Evolutionary conservation across 1,284 basidiomycete species (phyloP).

Genomic region (Chalciporus sp.): DNA sequence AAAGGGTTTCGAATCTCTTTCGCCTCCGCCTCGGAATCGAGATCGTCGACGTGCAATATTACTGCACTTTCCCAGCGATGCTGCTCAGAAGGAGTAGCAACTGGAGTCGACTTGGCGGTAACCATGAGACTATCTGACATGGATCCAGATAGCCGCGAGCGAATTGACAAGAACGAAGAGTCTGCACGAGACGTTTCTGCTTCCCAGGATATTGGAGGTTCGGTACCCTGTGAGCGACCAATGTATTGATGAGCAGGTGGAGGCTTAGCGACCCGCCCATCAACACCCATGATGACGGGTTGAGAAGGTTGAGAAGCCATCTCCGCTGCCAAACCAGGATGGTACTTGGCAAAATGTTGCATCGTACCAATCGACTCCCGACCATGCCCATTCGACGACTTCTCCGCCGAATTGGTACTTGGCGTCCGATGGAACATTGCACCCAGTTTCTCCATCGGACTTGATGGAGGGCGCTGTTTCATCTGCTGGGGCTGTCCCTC

Average conservation of each 20-base stretch:
- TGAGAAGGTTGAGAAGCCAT: slow-evolving; percentile 40
- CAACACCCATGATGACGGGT: slow-evolving; percentile 5
- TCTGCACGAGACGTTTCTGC: slow-evolving; percentile 49
- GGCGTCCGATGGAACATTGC: slow-evolving; percentile 59
- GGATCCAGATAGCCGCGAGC: slow-evolving; percentile 38
- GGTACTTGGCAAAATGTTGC: slow-evolving; percentile 38
- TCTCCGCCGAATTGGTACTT: slow-evolving; percentile 37
- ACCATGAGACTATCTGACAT: slow-evolving; percentile 55
- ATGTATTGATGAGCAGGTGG: slow-evolving; percentile 44
- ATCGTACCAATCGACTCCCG: slow-evolving; percentile 35
- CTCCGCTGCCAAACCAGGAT: slow-evolving; percentile 54
- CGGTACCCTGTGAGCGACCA: slow-evolving; percentile 32
- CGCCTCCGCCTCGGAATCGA: slow-evolving; percentile 27
- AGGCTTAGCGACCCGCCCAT: slow-evolving; percentile 17
- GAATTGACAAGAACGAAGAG: slow-evolving; percentile 51
- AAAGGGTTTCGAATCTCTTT: slow-evolving; percentile 43
- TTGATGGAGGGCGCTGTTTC: slow-evolving; percentile 43
- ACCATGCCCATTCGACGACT: slow-evolving; percentile 39
- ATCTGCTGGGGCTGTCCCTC: slow-evolving; percentile 34
- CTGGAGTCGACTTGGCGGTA: slow-evolving; percentile 62
- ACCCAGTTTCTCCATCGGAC: slow-evolving; percentile 53
- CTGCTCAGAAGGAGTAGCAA: slow-evolving; percentile 45
- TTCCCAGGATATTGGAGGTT: slow-evolving; percentile 54
- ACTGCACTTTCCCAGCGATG: slow-evolving; percentile 76
- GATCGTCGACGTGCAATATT: slow-evolving; percentile 51